phyloP scores from a whole-genome alignment of 495 filamentous ascomycete species.

The Daldinia childiae region DNA sequence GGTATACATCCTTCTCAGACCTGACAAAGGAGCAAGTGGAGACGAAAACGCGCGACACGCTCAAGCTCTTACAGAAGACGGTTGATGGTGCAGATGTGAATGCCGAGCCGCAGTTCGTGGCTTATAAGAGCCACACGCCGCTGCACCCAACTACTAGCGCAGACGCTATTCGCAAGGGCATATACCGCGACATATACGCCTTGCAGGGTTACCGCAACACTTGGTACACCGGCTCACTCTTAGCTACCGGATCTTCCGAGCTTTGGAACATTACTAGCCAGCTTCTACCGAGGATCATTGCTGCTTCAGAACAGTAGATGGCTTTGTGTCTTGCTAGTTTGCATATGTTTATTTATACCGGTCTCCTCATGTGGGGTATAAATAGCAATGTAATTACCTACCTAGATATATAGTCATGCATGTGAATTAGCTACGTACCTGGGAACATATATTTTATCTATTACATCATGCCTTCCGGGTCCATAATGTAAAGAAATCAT shows the following conservation, averaged over 20 bases:
- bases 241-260: conserved; percentile 46
- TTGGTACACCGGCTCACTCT: conserved; percentile 61
- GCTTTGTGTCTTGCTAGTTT: not conserved
- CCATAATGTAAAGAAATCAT: too few relatives aligned
- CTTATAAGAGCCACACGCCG: conserved; percentile 48
- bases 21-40: conserved; percentile 29
- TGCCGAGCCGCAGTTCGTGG: conserved; percentile 33
- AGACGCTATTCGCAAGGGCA: conserved; percentile 50
- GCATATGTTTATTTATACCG: too few relatives aligned
- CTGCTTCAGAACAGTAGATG: conserved; percentile 25
- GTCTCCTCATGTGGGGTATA: too few relatives aligned
- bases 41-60: conserved; percentile 15
- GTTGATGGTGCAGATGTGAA: conserved; percentile 9
- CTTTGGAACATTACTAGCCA: conserved; percentile 52
- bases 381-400: not conserved
- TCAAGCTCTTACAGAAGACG: conserved; percentile 25
- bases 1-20: conserved; percentile 25
- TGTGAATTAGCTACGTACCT: too few relatives aligned
- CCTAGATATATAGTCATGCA: too few relatives aligned
- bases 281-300: conserved; percentile 35
- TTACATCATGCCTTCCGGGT: too few relatives aligned
- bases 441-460: too few relatives aligned
- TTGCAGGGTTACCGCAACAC: conserved; percentile 62
- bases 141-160: conserved; percentile 47
- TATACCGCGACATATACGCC: conserved; percentile 58